Evolutionary conservation across 306 rosid genomes (phyloP), one percentile per base, ranked within the genome.

Genomic region (Rosa multiflora): DNA sequence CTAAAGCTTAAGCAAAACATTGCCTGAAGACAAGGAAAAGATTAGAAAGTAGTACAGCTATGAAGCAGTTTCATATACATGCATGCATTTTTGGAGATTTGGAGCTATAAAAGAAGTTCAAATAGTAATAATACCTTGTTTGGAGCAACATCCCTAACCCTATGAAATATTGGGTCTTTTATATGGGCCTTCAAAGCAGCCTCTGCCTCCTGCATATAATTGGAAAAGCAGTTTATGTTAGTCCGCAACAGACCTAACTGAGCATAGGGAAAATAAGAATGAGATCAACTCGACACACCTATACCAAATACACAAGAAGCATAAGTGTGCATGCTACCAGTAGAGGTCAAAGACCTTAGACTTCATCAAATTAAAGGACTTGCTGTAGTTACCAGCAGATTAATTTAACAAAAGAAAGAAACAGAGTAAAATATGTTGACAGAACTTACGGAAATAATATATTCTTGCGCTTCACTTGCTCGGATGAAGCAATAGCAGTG

Each of bases 71-170:
- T 48, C 29, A 49, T 46, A 49, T 23, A 32, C 13, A 48, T 1
- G 17, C 18, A 15, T 5, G 46, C 44, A 40, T 58, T 47, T 47
- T 13, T 67, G 32, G 3, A 8, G 6, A 23, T 10, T 29, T 62
- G 20, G 4, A 63, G 18, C 20, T 29, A 29, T 10, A 51, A 35
- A 47, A 37, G 44, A 59, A 47, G 9, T 52, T 47, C n/a, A 48
- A 18, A 74, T 5, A 18, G 55, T 51, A 23, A 63, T 64, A 69
- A 75, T 77, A 92, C 99, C 99, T 95, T 95, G 88, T 92, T 92
- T 59, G 98, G 99, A 85, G 98, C 98, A 68, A 92, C 98, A 79
- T 91, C 97, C 86, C 99, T 90, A 78, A 95, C 99, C 86, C 90
- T 84, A 55, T 90, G 94, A 84, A 95, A 95, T 76, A 26, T 75